Evolutionary conservation across 2,329 filamentous ascomycete genomes (phyloP).

Genomic region (Shiraia bambusicola): DNA sequence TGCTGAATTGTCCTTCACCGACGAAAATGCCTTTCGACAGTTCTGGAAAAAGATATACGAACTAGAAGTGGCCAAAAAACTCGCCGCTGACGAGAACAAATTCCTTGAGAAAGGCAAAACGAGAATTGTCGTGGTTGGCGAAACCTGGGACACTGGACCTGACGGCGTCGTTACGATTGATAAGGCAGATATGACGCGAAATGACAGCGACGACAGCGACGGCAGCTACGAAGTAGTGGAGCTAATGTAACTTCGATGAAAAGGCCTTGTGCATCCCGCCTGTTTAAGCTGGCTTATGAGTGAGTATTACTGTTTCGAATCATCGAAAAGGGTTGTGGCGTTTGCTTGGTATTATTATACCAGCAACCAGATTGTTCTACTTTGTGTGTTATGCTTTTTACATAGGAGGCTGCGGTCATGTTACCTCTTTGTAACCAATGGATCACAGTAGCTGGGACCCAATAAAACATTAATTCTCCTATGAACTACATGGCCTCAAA

Average conservation of each 20-base stretch:
- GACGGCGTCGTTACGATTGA: slow-evolving; percentile 1
- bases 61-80: slow-evolving; percentile 18
- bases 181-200: slow-evolving; percentile 2
- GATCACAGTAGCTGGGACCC: no score
- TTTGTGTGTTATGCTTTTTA: no score
- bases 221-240: slow-evolving; percentile 11
- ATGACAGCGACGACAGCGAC: slow-evolving; percentile 17
- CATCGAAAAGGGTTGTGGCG: not conserved
- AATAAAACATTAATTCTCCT: not conserved
- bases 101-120: slow-evolving; percentile 26
- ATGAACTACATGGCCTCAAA: slow-evolving; percentile 6
- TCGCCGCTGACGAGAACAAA: slow-evolving; percentile 26
- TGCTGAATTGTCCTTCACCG: slow-evolving; percentile 26
- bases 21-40: slow-evolving; percentile 23
- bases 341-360: not conserved
- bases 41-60: slow-evolving; percentile 31
- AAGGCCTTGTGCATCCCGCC: not conserved
- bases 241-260: slow-evolving; percentile 7
- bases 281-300: not conserved
- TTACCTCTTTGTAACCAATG: no score
- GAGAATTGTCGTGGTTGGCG: slow-evolving; percentile 29
- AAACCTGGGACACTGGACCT: slow-evolving; percentile 17
- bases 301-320: not conserved
- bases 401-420: no score
- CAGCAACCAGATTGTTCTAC: not conserved